Conservation (phyloP, 2,329 filamentous ascomycete genomes). For the Aspergillus floridensis region DNA sequence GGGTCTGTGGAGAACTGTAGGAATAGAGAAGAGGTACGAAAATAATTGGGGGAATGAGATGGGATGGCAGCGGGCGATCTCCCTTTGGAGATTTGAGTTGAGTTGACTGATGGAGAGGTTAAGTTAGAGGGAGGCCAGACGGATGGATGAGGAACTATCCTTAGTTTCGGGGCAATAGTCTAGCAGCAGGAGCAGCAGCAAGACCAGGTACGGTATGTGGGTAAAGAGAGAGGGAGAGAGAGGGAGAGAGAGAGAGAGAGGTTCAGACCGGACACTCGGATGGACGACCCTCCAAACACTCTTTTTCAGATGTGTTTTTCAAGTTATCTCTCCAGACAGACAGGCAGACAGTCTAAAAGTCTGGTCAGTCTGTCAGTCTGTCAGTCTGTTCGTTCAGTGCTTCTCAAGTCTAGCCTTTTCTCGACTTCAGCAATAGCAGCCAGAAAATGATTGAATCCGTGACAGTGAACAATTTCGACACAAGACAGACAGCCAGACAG, state of each 20-base stretch:
- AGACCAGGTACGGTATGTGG: slow-evolving; percentile 2
- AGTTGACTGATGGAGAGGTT: neutral
- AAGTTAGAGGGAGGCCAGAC: neutral
- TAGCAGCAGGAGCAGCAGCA: neutral
- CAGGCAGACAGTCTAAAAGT: neutral
- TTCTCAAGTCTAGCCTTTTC: too few relatives aligned
- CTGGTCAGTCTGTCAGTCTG: neutral
- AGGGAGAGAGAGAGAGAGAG: neutral
- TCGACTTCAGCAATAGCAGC: neutral
- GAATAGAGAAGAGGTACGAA: slow-evolving; percentile 2
- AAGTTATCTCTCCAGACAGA: too few relatives aligned
- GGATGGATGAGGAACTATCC: slow-evolving; percentile 3
- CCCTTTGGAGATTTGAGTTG: neutral
- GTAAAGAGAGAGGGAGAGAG: neutral
- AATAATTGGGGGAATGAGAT: slow-evolving; percentile 4
- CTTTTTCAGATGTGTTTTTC: too few relatives aligned
- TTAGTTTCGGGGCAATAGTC: neutral
- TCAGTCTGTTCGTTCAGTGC: too few relatives aligned
- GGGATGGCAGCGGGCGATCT: neutral
- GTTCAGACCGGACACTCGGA: neutral
- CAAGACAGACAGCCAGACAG: neutral
- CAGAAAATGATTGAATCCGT: slow-evolving; percentile 7
- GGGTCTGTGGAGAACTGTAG: slow-evolving; percentile 1
- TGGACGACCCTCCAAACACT: neutral
- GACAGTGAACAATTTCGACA: slow-evolving; percentile 4